Evolutionary conservation across 345 rosid species (phyloP).

Genomic region (Angophora floribunda): DNA sequence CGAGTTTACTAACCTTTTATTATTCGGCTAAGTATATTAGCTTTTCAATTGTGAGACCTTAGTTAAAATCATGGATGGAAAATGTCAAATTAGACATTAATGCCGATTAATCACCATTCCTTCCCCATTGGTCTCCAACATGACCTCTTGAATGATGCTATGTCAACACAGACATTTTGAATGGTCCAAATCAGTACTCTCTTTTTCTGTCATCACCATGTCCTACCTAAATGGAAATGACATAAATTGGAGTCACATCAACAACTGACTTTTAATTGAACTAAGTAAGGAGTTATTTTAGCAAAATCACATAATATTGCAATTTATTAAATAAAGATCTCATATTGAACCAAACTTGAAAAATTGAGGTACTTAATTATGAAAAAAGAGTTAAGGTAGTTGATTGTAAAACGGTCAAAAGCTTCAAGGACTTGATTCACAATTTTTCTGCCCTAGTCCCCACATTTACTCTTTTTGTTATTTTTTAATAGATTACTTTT

Average conservation of each 20-base stretch:
- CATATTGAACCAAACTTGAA: background rate
- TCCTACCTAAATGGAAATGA: background rate
- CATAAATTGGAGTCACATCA: background rate
- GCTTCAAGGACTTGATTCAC: background rate
- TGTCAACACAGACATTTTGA: background rate
- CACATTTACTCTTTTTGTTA: background rate
- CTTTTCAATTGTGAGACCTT: background rate
- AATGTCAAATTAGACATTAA: background rate
- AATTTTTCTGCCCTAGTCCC: background rate
- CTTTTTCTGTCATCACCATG: background rate
- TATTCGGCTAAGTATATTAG: background rate
- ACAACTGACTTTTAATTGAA: background rate
- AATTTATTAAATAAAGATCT: background rate
- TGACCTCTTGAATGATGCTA: background rate
- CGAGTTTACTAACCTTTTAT: background rate
- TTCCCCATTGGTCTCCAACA: background rate
- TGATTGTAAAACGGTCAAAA: background rate
- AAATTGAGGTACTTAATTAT: background rate
- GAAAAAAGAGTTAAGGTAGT: background rate
- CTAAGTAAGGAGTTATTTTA: background rate
- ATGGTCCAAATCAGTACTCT: background rate
- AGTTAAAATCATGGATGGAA: background rate
- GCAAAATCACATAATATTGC: background rate
- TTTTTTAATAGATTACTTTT: background rate
- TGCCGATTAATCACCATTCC: background rate